A percentile compares a stretch with the other conserved stretches of the same genome.
These are phyloP conservation scores for Noccaea bulbosa DNA, from an alignment of 345 rosid species.

Conservation along the genomic window DNA sequence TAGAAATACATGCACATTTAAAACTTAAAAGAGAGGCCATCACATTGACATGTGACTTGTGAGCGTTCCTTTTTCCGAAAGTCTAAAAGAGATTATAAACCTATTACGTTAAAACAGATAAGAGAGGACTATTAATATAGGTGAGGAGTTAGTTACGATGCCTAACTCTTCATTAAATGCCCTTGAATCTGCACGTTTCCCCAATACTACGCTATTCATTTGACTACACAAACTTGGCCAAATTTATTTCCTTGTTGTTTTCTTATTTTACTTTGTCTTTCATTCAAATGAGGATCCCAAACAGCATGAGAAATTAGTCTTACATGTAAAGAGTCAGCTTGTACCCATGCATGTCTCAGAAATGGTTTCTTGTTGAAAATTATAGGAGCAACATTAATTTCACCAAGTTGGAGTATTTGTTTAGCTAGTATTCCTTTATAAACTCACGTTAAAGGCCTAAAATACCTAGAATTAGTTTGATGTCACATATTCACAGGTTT, in stretches of 20 bases:
- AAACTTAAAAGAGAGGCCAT: constrained; percentile 1
- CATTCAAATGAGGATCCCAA: not conserved
- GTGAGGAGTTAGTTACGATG: constrained; percentile 25
- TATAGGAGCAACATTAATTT: constrained; percentile 3
- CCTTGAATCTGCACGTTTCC: constrained; percentile 28
- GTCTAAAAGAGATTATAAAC: constrained; percentile 11
- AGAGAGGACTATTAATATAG: constrained; percentile 6
- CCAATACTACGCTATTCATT: constrained; percentile 27
- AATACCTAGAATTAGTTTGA: not conserved
- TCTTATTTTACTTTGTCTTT: not conserved
- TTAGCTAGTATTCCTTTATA: no score
- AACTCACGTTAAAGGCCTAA: not conserved
- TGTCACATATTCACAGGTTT: no score
- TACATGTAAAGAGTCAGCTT: not conserved
- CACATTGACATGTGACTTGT: constrained; percentile 30
- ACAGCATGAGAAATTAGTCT: not conserved
- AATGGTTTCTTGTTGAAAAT: constrained; percentile 11
- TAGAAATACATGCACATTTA: constrained; percentile 7
- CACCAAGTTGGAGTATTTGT: constrained; percentile 21
- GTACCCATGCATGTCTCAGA: constrained; percentile 5
- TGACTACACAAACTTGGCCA: constrained; percentile 29
- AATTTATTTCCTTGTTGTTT: constrained; percentile 1
- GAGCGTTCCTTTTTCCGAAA: constrained; percentile 31
- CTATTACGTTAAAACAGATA: constrained; percentile 21
- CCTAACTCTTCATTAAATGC: constrained; percentile 21